These are phyloP conservation scores for Cydonia oblonga DNA, from an alignment of 331 rosid species.

Conservation along the genomic window DNA sequence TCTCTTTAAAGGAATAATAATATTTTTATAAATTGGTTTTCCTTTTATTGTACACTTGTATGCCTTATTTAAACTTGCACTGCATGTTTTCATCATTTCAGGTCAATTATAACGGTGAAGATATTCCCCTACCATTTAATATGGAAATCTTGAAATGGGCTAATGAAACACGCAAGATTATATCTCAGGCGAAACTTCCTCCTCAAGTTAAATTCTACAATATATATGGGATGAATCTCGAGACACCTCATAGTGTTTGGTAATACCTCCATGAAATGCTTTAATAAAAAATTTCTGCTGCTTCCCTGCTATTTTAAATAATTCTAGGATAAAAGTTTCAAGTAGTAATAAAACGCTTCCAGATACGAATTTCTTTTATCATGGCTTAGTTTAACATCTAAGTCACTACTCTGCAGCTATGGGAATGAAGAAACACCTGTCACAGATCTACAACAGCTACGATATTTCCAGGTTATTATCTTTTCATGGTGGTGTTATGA, in stretches of 20 bases:
- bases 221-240: conserved; percentile 62
- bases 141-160: conserved; percentile 77
- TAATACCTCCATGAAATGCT: conserved; percentile 23
- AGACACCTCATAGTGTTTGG: conserved; percentile 80
- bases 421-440: conserved; percentile 65
- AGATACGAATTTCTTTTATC: conserved; percentile 5
- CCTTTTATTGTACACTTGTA: neutral
- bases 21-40: neutral
- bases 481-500: neutral
- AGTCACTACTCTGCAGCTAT: conserved; percentile 48
- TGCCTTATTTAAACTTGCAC: conserved; percentile 3
- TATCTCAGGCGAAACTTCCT: conserved; percentile 74
- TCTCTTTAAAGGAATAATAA: no score
- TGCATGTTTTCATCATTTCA: conserved; percentile 23
- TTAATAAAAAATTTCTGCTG: neutral
- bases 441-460: conserved; percentile 52
- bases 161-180: conserved; percentile 53
- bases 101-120: conserved; percentile 52
- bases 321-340: neutral
- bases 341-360: neutral
- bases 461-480: conserved; percentile 46
- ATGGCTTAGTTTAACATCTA: conserved; percentile 5
- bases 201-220: conserved; percentile 75
- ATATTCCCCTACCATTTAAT: conserved; percentile 64
- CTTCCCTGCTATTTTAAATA: neutral